Evolutionary conservation across 352 stramenopile genomes (phyloP).

Genomic region (Phytopythium aichiense): DNA sequence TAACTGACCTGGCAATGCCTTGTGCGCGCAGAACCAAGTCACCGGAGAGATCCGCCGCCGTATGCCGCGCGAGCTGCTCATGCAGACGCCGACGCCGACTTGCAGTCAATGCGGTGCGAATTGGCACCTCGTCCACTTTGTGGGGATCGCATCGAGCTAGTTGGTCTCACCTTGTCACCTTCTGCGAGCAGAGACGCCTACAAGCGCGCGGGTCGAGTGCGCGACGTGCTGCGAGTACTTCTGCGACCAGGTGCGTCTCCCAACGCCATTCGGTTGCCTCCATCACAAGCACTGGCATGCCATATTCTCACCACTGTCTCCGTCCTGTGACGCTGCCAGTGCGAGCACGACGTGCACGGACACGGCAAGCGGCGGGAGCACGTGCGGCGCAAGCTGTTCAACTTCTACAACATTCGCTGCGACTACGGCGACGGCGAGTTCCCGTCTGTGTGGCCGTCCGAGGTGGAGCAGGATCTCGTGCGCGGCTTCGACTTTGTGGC

Average conservation of each 20-base stretch:
- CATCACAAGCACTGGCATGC: not conserved
- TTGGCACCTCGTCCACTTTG: not conserved
- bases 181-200: conserved; percentile 27
- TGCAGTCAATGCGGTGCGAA: conserved; percentile 88
- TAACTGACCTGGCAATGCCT: not conserved
- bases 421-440: conserved; percentile 91
- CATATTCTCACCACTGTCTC: not conserved
- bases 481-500: conserved; percentile 67
- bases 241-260: conserved; percentile 52
- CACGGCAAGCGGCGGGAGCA: conserved; percentile 77
- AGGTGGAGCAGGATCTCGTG: conserved; percentile 75
- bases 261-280: not conserved
- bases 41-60: conserved; percentile 89
- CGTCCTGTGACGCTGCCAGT: conserved; percentile 24
- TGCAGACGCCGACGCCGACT: conserved; percentile 54
- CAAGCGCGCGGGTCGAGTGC: conserved; percentile 80
- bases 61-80: conserved; percentile 86
- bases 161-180: conserved; percentile 2
- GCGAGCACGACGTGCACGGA: conserved; percentile 79
- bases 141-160: not conserved
- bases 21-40: conserved; percentile 73
- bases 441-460: conserved; percentile 85
- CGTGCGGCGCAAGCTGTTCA: conserved; percentile 79
- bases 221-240: conserved; percentile 90
- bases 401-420: conserved; percentile 89